Base-by-base conservation (phyloP, 805 yeast genomes). In the Barnettozyma vustinii region DNA sequence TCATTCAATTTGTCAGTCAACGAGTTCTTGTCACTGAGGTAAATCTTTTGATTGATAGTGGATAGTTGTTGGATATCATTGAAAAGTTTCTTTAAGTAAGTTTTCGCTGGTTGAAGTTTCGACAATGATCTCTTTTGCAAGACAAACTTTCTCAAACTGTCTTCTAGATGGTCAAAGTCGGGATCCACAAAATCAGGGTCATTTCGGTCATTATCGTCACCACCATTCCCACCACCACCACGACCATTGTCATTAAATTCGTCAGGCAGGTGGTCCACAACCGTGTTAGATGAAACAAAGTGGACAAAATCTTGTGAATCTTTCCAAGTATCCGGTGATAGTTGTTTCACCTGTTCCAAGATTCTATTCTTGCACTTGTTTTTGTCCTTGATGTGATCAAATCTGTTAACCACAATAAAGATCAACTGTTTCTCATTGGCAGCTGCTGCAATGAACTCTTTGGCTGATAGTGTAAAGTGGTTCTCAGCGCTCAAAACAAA, bases 401-500 rank as follows among this genome's bases (percentile, higher is more conserved):
- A 94, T 61, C 86, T 79, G 69, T 94, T 95, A 37, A 92, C 95
- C 20, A 94, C 98, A 64, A 94, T 90, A 63, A 95, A 94, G 46
- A 94, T 87, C 55, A 91, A 78, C 52, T 92, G 83, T 68, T 90
- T 92, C 59, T 94, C 99, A 46, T 83, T 82, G 1, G 97, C 90
- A 1, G 97, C 96, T 36, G 87, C 80, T 2, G 92, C 75, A 46
- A 94, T 88, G 61, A 94, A 95, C 61, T 94, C 99, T 56, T 88
- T 84, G 0, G 97, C 98, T 0, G 96, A 87, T 49, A 90, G 71
- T 0, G 99, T 94, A 63, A 94, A 86, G 62, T 94, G 97, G 60
- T 94, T 95, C 61, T 91, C 98, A 0, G 99, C 96, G 64, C 85
- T 87, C 2, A 94, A 96, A 2, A 95, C 98, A 71, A 94, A 95